Evolutionary conservation across 495 filamentous ascomycete species (phyloP), one percentile per base, ranked within the genome.

Genomic region (Aspergillus mulundensis): DNA sequence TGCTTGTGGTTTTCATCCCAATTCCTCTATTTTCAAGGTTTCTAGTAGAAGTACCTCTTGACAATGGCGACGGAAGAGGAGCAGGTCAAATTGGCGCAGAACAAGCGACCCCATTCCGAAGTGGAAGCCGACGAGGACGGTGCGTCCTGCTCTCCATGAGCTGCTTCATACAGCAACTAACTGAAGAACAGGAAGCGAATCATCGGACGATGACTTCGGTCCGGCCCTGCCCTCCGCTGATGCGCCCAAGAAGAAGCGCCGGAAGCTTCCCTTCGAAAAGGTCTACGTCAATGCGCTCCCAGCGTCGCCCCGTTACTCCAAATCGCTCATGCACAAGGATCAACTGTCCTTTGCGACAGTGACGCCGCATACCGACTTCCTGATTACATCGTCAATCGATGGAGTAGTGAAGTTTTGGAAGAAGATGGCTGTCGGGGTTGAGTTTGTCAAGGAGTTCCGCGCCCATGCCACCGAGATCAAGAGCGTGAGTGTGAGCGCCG

Each of bases 341-440:
- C 90, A 95, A 73, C 72, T 97, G 46, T 81, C 86, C 38, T 97
- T 89, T 61, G 80, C 89, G 56, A 92, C 87, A 5, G 81, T 97
- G 55, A 94, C 95, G 1, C 94, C 91, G 1, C 75, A 81, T 40
- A 96, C 94, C 51, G 94, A 96, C 57, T 97, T 99, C 66, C 73
- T 97, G 23, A 93, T 99, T 48, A 97, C 94, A 2, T 89, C 85
- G 60, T 97, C 92, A 2, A 73, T 89, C 16, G 93, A 99, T 68
- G 95, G 95, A 2, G 86, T 91, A 0, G 93, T 97, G 49, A 97
- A 97, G 70, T 99, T 97, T 72, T 99, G 94, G 94, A 97, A 99
- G 79, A 99, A 99, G 73, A 82, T 88, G 57, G 84, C 84, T 5
- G 87, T 87, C 8, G 90, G 90, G 0, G 88, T 97, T 30, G 94